Evolutionary conservation across 805 yeast species (phyloP).

Genomic region (Yamadazyma akitaensis): DNA sequence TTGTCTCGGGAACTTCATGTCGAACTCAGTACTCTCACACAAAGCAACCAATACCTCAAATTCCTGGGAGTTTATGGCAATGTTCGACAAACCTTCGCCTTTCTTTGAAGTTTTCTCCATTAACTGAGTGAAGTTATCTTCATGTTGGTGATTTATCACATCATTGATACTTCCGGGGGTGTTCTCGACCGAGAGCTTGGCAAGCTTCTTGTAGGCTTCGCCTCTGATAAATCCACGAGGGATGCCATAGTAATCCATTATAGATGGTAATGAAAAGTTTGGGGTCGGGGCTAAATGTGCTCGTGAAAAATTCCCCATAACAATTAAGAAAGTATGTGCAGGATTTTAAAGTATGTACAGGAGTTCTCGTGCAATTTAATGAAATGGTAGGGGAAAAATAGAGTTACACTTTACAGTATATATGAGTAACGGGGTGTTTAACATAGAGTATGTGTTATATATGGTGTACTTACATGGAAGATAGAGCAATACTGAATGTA

Average conservation of each 20-base stretch:
- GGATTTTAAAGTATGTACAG: too few relatives aligned
- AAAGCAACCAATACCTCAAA: conserved; percentile 57
- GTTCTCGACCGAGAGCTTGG: conserved; percentile 30
- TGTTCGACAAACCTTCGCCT: conserved; percentile 20
- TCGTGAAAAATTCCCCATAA: conserved; percentile 1
- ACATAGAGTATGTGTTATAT: too few relatives aligned
- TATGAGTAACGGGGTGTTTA: too few relatives aligned
- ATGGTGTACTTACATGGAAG: too few relatives aligned
- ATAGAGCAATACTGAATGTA: too few relatives aligned
- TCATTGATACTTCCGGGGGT: conserved; percentile 13
- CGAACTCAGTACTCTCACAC: conserved; percentile 38
- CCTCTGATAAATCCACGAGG: conserved; percentile 38
- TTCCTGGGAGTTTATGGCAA: conserved; percentile 50
- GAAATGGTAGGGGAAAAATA: too few relatives aligned
- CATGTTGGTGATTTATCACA: conserved; percentile 2
- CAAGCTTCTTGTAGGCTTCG: conserved; percentile 36
- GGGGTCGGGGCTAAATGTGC: not conserved
- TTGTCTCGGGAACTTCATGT: conserved; percentile 28
- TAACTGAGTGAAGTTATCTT: conserved; percentile 23
- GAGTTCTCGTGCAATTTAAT: too few relatives aligned
- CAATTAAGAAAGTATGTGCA: not conserved
- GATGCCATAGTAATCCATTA: conserved; percentile 39
- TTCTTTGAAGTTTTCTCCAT: conserved; percentile 6
- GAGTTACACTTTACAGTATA: too few relatives aligned
- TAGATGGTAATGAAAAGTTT: not conserved